These are phyloP conservation scores for Tricholoma sp. DNA, from an alignment of 768 basidiomycete genomes.

Conservation along the genomic window DNA sequence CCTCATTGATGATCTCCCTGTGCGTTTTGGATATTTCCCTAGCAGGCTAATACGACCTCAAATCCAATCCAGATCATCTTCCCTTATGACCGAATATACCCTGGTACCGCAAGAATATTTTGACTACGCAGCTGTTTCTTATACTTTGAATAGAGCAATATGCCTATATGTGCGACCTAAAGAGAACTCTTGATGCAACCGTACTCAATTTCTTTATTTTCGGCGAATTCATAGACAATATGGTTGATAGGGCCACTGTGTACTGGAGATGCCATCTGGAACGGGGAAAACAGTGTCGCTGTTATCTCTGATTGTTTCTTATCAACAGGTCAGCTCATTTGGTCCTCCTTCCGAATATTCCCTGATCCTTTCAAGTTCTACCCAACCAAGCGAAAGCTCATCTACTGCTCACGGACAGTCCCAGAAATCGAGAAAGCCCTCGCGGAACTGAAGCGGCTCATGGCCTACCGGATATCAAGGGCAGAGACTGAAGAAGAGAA, in stretches of 20 bases:
- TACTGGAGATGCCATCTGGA: slow-evolving; percentile 99
- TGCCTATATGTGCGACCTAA: slow-evolving; percentile 99
- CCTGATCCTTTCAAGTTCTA: slow-evolving; percentile 59
- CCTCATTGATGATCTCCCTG: slow-evolving; percentile 75
- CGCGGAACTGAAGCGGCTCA: slow-evolving; percentile 88
- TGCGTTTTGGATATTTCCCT: slow-evolving; percentile 30
- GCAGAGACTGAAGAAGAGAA: slow-evolving; percentile 73
- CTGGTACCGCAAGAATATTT: slow-evolving; percentile 49
- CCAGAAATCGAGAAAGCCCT: slow-evolving; percentile 99
- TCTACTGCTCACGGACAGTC: slow-evolving; percentile 98
- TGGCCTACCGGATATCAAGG: slow-evolving; percentile 76
- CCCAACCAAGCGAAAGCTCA: slow-evolving; percentile 86
- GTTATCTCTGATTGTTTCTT: slow-evolving; percentile 92
- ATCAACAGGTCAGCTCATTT: slow-evolving; percentile 70
- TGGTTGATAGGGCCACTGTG: slow-evolving; percentile 82
- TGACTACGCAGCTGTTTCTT: slow-evolving; percentile 5
- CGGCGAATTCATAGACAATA: background rate
- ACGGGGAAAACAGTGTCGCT: slow-evolving; percentile 98
- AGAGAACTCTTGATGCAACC: slow-evolving; percentile 91
- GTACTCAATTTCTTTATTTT: slow-evolving; percentile 33
- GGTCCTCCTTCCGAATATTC: background rate
- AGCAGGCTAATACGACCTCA: slow-evolving; percentile 1
- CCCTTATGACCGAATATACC: slow-evolving; percentile 94
- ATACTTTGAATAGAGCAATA: slow-evolving; percentile 73
- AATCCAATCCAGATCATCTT: slow-evolving; percentile 65